These are phyloP conservation scores for Citrus sp. DNA, from an alignment of 345 rosid species.

Conservation along the genomic window DNA sequence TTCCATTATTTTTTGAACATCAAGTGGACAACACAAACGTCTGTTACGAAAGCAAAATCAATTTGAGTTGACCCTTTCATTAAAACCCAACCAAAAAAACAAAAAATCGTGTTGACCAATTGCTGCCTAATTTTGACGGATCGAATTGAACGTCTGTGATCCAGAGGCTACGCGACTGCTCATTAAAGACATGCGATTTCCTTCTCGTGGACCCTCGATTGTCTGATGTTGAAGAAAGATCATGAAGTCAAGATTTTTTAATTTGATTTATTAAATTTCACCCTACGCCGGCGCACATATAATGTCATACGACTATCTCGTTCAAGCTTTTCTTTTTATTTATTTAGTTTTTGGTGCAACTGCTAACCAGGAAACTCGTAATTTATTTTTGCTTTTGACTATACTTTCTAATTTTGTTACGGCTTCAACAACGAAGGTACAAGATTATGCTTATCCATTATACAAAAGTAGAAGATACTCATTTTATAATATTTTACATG, in stretches of 20 bases:
- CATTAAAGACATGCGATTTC: too few species aligned
- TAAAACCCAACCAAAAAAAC: too few species aligned
- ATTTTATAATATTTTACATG: background rate
- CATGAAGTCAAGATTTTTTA: too few species aligned
- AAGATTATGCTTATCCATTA: background rate
- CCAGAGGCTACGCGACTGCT: too few species aligned
- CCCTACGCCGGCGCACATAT: too few species aligned
- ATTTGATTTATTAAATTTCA: too few species aligned
- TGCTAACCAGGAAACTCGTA: too few species aligned
- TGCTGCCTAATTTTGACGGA: background rate
- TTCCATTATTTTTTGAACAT: too few species aligned
- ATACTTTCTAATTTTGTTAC: background rate
- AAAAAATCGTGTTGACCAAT: background rate
- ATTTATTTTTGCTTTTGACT: too few species aligned
- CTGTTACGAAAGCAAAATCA: background rate
- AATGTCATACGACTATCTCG: rapidly evolving
- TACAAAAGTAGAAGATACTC: background rate
- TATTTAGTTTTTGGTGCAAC: too few species aligned
- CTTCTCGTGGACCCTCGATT: background rate
- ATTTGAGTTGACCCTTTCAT: background rate
- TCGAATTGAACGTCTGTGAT: background rate
- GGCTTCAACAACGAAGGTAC: background rate
- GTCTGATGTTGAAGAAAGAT: background rate
- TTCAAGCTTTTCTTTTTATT: too few species aligned
- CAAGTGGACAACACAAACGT: background rate